Conservation (phyloP, 768 basidiomycete genomes). For the Symmetrospora coprosmae region DNA sequence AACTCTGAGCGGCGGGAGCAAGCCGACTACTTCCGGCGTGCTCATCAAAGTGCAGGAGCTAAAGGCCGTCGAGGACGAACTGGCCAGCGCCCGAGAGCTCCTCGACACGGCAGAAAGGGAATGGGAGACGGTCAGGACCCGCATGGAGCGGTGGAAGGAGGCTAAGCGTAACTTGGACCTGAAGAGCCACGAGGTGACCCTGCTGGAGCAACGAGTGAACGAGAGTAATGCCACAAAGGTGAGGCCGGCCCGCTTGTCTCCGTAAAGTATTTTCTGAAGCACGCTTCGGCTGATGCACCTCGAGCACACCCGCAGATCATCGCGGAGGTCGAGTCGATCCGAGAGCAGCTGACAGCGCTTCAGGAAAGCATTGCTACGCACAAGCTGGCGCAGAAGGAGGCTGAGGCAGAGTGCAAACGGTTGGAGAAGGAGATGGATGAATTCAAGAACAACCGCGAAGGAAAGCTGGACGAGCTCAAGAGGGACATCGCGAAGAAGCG, state of each 20-base stretch:
- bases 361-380: conserved; percentile 49
- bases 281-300: background rate
- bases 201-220: conserved; percentile 69
- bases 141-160: conserved; percentile 40
- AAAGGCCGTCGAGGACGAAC: conserved; percentile 50
- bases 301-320: conserved; percentile 53
- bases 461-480: conserved; percentile 86
- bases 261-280: background rate
- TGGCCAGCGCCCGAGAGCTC: conserved; percentile 44
- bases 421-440: conserved; percentile 95
- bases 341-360: conserved; percentile 50
- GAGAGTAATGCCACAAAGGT: conserved; percentile 83
- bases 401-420: conserved; percentile 63
- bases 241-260: conserved; percentile 30
- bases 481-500: conserved; percentile 68
- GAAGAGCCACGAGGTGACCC: conserved; percentile 67
- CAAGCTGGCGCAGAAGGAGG: conserved; percentile 60
- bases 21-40: conserved; percentile 47
- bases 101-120: conserved; percentile 48
- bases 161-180: conserved; percentile 61
- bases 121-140: conserved; percentile 42
- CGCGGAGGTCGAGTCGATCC: conserved; percentile 59
- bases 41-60: conserved; percentile 74
- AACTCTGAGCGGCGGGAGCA: conserved; percentile 77
- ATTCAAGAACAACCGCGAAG: conserved; percentile 97